Conservation (phyloP, 2,329 filamentous ascomycete species). For the Spiromastix sp. region DNA sequence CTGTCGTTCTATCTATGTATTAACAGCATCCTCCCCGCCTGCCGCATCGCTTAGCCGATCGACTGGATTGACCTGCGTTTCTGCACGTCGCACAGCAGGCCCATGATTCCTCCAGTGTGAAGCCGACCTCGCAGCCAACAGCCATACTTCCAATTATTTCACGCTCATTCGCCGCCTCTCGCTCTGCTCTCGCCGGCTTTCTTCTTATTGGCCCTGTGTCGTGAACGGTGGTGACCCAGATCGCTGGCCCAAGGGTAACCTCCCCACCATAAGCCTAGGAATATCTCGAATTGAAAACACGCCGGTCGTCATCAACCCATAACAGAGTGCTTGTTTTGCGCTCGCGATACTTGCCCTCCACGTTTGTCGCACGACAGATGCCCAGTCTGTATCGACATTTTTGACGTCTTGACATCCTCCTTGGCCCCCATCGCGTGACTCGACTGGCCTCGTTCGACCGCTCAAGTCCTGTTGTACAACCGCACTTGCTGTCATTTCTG, state of each 20-base stretch:
- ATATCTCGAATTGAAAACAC: too few species aligned
- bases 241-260: too few species aligned
- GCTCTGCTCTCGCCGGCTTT: not conserved
- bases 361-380: conserved; percentile 2
- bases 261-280: too few species aligned
- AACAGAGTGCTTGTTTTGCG: too few species aligned
- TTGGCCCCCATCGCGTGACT: conserved; percentile 5
- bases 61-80: too few species aligned
- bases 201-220: not conserved
- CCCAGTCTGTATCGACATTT: not conserved
- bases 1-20: too few species aligned
- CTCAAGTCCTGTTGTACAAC: conserved; percentile 2
- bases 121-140: conserved; percentile 1
- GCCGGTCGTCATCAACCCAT: too few species aligned
- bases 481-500: conserved; percentile 2
- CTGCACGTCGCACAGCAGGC: conserved; percentile 5
- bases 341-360: not conserved
- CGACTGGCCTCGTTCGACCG: not conserved
- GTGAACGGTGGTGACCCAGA: too few species aligned
- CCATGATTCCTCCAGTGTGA: conserved; percentile 1
- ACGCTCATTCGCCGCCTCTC: not conserved
- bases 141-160: conserved; percentile 3
- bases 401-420: conserved; percentile 3
- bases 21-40: too few species aligned
- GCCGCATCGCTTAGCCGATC: too few species aligned